phyloP scores from a whole-genome alignment of 805 yeast species.

The Candida multigemmis region DNA sequence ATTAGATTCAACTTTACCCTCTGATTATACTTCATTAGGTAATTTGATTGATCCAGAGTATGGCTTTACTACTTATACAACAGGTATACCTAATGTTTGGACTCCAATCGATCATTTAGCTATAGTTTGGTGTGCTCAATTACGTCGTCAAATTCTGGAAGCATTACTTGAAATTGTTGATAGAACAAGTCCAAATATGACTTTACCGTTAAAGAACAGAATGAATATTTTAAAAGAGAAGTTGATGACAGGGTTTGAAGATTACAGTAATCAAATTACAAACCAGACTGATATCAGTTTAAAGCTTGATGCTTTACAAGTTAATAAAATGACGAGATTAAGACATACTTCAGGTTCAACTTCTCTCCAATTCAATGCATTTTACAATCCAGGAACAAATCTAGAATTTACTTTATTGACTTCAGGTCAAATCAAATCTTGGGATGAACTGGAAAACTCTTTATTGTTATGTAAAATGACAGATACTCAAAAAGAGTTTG shows the following conservation, averaged over 20 bases:
- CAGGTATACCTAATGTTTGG: slow-evolving; percentile 89
- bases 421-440: too few species aligned
- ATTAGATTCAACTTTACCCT: slow-evolving; percentile 70
- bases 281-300: too few species aligned
- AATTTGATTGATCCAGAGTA: slow-evolving; percentile 63
- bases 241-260: slow-evolving; percentile 52
- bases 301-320: too few species aligned
- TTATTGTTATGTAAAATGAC: too few species aligned
- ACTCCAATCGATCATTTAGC: slow-evolving; percentile 92
- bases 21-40: slow-evolving; percentile 76
- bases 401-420: too few species aligned
- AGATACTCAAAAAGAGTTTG: slow-evolving; percentile 4
- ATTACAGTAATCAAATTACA: slow-evolving; percentile 16
- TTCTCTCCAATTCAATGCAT: too few species aligned
- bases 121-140: slow-evolving; percentile 92
- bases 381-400: too few species aligned
- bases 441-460: too few species aligned
- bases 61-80: slow-evolving; percentile 77
- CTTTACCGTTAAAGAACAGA: slow-evolving; percentile 44
- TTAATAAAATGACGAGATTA: too few species aligned
- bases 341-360: too few species aligned
- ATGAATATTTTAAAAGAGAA: slow-evolving; percentile 45
- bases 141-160: slow-evolving; percentile 54
- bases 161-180: slow-evolving; percentile 56
- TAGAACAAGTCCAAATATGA: slow-evolving; percentile 33